Conservation (phyloP, 2,329 filamentous ascomycete genomes). For the Fusarium longipes region DNA sequence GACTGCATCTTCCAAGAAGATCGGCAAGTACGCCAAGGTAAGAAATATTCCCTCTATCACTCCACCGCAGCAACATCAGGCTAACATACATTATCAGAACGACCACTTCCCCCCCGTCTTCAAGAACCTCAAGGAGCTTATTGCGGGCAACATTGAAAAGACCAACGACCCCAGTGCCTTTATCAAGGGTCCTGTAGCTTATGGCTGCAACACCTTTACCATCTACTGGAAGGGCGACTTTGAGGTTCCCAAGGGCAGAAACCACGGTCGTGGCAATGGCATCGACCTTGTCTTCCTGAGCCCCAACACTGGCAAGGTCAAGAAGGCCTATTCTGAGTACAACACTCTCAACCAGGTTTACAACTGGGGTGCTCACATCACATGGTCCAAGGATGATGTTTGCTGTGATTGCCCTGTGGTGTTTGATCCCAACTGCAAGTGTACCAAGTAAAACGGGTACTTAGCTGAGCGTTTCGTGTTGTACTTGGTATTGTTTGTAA, state of each 20-base stretch:
- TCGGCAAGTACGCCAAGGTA: slow-evolving; percentile 34
- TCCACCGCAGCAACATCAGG: fast-evolving
- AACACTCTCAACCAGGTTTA: slow-evolving; percentile 41
- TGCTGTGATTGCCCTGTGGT: slow-evolving; percentile 39
- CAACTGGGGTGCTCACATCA: slow-evolving; percentile 38
- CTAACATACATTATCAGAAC: slow-evolving; percentile 4
- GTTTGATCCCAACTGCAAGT: slow-evolving; percentile 33
- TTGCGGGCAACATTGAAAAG: slow-evolving; percentile 19
- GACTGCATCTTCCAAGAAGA: slow-evolving; percentile 21
- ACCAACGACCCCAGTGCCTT: slow-evolving; percentile 26
- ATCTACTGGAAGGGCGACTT: slow-evolving; percentile 43
- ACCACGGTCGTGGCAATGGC: slow-evolving; percentile 30
- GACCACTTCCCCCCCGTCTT: slow-evolving; percentile 38
- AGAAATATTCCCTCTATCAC: neutral
- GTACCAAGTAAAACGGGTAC: slow-evolving; percentile 8
- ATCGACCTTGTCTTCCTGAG: slow-evolving; percentile 40
- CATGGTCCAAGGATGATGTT: slow-evolving; percentile 32
- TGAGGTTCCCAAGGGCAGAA: slow-evolving; percentile 10
- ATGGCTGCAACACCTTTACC: slow-evolving; percentile 40
- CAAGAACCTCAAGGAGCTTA: slow-evolving; percentile 26
- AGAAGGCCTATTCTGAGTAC: slow-evolving; percentile 37
- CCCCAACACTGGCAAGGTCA: slow-evolving; percentile 21
- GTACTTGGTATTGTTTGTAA: neutral
- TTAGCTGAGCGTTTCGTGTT: too few relatives aligned
- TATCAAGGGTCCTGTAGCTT: slow-evolving; percentile 32